These are phyloP conservation scores for Populus hybrid DNA, from an alignment of 441 rosid species.

Conservation along the genomic window DNA sequence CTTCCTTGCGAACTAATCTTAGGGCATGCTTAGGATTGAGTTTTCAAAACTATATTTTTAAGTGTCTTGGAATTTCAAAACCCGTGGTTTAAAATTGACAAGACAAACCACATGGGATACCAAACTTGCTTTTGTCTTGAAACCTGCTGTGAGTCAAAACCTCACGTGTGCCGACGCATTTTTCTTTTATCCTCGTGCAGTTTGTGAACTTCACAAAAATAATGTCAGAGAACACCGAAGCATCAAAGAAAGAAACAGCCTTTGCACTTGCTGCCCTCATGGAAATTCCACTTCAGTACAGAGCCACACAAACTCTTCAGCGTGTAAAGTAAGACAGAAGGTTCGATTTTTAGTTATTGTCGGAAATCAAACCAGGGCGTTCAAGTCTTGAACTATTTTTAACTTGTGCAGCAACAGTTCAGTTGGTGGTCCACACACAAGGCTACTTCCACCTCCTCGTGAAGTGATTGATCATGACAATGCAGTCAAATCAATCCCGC, in stretches of 20 bases:
- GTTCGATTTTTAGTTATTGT: constrained; percentile 10
- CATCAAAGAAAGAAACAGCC: constrained; percentile 71
- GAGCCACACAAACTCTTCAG: constrained; percentile 62
- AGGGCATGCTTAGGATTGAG: neutral
- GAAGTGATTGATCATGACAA: constrained; percentile 65
- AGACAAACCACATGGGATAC: neutral
- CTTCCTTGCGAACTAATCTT: neutral
- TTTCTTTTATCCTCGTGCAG: constrained; percentile 28
- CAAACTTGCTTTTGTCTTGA: neutral
- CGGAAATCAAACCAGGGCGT: constrained; percentile 1
- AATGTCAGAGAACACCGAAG: constrained; percentile 61
- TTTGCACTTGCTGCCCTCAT: constrained; percentile 95
- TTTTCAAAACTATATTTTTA: too few species aligned
- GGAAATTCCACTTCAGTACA: constrained; percentile 89
- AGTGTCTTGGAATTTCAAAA: neutral
- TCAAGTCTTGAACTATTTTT: constrained; percentile 4
- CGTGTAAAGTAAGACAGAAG: constrained; percentile 30
- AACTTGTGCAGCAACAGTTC: constrained; percentile 36
- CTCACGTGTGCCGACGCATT: neutral
- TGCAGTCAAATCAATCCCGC: constrained; percentile 39
- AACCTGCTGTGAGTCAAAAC: neutral
- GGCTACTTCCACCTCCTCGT: constrained; percentile 69
- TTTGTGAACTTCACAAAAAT: constrained; percentile 89
- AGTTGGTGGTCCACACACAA: constrained; percentile 28
- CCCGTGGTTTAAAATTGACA: neutral